phyloP scores from a whole-genome alignment of 2,329 filamentous ascomycete species.

The Fusarium sp. region DNA sequence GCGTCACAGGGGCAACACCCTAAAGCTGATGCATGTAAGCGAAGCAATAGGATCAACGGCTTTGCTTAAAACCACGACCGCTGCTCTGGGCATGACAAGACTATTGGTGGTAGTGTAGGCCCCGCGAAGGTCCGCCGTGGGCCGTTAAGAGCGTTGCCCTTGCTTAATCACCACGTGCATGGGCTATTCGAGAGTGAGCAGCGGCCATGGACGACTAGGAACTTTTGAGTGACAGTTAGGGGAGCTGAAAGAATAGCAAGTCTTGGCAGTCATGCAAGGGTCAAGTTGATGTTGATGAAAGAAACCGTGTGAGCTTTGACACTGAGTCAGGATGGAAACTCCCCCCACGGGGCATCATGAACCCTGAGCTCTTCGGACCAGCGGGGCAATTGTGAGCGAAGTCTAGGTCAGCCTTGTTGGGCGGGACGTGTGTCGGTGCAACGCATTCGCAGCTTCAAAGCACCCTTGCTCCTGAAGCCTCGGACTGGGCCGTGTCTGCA shows the following conservation, averaged over 20 bases:
- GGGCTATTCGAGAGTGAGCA: slow-evolving; percentile 77
- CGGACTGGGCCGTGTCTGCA: too few species aligned
- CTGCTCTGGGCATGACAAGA: slow-evolving; percentile 90
- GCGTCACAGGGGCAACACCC: too few species aligned
- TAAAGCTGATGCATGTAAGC: too few species aligned
- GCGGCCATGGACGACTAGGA: slow-evolving; percentile 4
- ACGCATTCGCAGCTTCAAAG: too few species aligned
- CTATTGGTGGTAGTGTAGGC: slow-evolving; percentile 78
- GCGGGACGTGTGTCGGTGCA: background rate
- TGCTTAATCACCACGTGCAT: too few species aligned
- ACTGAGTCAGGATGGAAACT: background rate
- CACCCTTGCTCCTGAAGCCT: too few species aligned
- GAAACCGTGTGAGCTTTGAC: background rate
- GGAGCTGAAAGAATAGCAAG: slow-evolving; percentile 11
- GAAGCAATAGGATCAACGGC: slow-evolving; percentile 67
- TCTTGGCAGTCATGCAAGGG: slow-evolving; percentile 19
- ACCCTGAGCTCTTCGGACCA: background rate
- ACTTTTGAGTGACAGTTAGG: slow-evolving; percentile 12
- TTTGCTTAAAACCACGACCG: slow-evolving; percentile 57
- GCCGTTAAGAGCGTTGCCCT: slow-evolving; percentile 68
- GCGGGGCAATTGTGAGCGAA: background rate
- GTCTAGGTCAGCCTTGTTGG: background rate
- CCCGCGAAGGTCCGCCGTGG: slow-evolving; percentile 73
- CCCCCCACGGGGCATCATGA: too few species aligned
- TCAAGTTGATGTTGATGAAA: background rate